Percentiles rank a stretch among this genome's conserved stretches.
Conservation (phyloP, 73 alveolate genomes). For the Diophrys appendiculata region DNA sequence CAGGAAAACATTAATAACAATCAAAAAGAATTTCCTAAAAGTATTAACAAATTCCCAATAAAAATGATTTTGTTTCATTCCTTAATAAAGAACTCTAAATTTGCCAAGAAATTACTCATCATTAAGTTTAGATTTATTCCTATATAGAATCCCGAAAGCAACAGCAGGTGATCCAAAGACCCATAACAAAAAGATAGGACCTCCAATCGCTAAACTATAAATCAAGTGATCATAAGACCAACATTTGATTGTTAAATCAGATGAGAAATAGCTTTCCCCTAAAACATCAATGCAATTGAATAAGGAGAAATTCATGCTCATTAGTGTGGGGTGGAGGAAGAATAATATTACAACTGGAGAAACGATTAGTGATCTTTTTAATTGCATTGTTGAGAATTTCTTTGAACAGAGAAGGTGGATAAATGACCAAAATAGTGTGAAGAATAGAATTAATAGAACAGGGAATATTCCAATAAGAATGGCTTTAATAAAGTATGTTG, state of each 20-base stretch:
- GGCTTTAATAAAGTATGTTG: not conserved
- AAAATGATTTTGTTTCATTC: not conserved
- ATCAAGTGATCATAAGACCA: slow-evolving; percentile 24
- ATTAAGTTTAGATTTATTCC: not conserved
- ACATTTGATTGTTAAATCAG: slow-evolving; percentile 32
- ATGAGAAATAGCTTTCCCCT: slow-evolving; percentile 11
- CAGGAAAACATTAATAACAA: not conserved
- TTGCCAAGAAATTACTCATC: slow-evolving; percentile 9
- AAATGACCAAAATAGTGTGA: not conserved
- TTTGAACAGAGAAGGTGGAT: too few species aligned
- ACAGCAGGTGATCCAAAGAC: slow-evolving; percentile 38
- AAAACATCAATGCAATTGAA: slow-evolving; percentile 40
- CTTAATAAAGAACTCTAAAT: slow-evolving; percentile 8
- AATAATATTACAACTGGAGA: slow-evolving; percentile 8
- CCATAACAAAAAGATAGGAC: slow-evolving; percentile 49
- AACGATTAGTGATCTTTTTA: not conserved
- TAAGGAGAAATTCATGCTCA: slow-evolving; percentile 8
- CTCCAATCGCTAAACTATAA: slow-evolving; percentile 22
- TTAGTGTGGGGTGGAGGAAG: slow-evolving; percentile 20
- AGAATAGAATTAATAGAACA: not conserved
- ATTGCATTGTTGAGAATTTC: too few species aligned
- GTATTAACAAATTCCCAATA: slow-evolving; percentile 22
- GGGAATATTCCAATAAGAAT: not conserved
- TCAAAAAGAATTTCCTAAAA: not conserved
- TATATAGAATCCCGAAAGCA: slow-evolving; percentile 14